Evolutionary conservation across 352 stramenopile species (phyloP), one percentile per base, ranked within the genome.

Genomic region (Phytophthora megakarya): DNA sequence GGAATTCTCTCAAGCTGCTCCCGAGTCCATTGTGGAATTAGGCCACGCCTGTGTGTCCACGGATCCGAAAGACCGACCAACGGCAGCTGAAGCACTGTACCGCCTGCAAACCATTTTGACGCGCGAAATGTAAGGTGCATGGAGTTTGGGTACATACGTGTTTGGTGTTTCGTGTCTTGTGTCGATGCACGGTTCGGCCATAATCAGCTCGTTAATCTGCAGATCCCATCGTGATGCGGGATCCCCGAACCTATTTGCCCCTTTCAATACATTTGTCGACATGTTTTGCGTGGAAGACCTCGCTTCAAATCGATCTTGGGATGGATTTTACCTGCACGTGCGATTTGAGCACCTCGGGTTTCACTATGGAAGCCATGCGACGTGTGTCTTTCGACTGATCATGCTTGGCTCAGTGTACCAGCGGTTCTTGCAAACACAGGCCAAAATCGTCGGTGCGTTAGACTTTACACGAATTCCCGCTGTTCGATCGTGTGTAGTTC

Each of bases 31-130:
- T 37, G 55, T 70, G 19, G 26, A 73, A 10, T 51, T 73, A 7
- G 70, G 53, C 5, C 49, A 63, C 3, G 60, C 57, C 3, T 86
- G 70, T 23, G 74, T 75, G 0, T 54, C 64, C 2, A 52, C 74
- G 9, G 55, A 84, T 33, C 59, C 72, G 30, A 58, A 52, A 3
- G 40, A 72, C 11, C 69, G 69, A 12, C 72, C 74, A 13, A 78
- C 65, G 1, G 63, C 74, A 33, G 63, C 65, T 10, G 74, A 83
- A 45, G 67, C 57, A 2, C 26, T 86, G 4, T 76, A 81, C 39
- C 53, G 61, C 28, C 28, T 83, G 11, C 75, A 77, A 26, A 62
- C 32, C 32, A 72, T 72, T 35, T 56, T 72, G 64, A 18, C 56
- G 3, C 44, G 21, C 30, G 57, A 72, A 37, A 54, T 72, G 64